These are phyloP conservation scores for Phytophthora syringae DNA, from an alignment of 352 stramenopile genomes.

Conservation along the genomic window DNA sequence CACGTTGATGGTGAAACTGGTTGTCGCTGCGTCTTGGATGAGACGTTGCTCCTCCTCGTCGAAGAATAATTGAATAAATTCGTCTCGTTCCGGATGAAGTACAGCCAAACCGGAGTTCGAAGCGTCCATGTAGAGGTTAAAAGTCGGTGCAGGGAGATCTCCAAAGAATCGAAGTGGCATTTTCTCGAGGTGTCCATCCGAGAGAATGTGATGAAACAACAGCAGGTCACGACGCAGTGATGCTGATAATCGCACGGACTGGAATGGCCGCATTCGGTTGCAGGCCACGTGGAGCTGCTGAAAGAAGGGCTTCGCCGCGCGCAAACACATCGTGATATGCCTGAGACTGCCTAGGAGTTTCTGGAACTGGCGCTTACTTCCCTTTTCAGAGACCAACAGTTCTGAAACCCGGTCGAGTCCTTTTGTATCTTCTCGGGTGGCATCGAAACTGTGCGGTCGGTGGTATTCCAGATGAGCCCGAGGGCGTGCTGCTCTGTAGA, in stretches of 20 bases:
- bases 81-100: too few relatives aligned
- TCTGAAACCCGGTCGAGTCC: not conserved
- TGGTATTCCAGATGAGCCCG: conserved; percentile 15
- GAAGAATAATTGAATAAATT: too few relatives aligned
- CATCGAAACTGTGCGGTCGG: conserved; percentile 10
- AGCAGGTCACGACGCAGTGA: not conserved
- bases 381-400: not conserved
- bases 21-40: too few relatives aligned
- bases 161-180: too few relatives aligned
- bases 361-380: not conserved
- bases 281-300: conserved; percentile 7
- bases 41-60: too few relatives aligned
- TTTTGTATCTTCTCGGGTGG: conserved; percentile 28
- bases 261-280: not conserved
- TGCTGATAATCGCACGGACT: too few relatives aligned
- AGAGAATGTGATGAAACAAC: not conserved
- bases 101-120: too few relatives aligned
- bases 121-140: too few relatives aligned
- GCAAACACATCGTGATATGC: conserved; percentile 26
- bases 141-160: too few relatives aligned
- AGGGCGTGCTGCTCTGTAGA: conserved; percentile 7
- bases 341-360: conserved; percentile 28
- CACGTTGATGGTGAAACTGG: too few relatives aligned
- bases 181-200: too few relatives aligned
- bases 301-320: conserved; percentile 10